phyloP scores from a whole-genome alignment of 768 basidiomycete genomes.

The Cyathus striatus region DNA sequence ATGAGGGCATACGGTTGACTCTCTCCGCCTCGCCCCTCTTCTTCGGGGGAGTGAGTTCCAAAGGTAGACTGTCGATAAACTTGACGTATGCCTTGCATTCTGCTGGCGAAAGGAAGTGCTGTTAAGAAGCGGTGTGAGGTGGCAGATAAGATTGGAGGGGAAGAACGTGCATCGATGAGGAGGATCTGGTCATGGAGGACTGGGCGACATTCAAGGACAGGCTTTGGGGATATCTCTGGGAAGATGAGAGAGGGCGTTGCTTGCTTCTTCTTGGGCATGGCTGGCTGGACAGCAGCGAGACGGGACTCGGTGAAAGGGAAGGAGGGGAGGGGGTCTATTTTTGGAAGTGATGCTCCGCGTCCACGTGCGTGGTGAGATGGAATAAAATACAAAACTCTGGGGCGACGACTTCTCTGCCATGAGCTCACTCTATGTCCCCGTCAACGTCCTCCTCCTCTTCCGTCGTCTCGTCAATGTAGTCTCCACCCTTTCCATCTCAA shows the following conservation, averaged over 20 bases:
- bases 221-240: conserved; percentile 39
- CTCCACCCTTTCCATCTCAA: conserved; percentile 65
- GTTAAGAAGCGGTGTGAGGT: background rate
- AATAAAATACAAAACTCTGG: too few relatives aligned
- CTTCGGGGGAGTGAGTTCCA: conserved; percentile 66
- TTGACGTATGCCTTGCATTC: conserved; percentile 60
- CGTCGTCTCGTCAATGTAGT: conserved; percentile 65
- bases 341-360: too few relatives aligned
- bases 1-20: conserved; percentile 53
- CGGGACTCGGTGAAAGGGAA: too few relatives aligned
- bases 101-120: conserved; percentile 52
- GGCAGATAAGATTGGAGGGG: too few relatives aligned
- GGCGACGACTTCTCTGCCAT: too few relatives aligned
- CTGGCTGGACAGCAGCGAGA: too few relatives aligned
- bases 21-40: conserved; percentile 69
- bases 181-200: conserved; percentile 64
- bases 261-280: too few relatives aligned
- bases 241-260: conserved; percentile 28
- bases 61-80: conserved; percentile 54
- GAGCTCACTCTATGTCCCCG: conserved; percentile 47
- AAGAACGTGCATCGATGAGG: conserved; percentile 48
- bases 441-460: conserved; percentile 54
- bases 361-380: too few relatives aligned
- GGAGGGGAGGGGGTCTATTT: too few relatives aligned
- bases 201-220: conserved; percentile 35